A percentile compares a stretch with the other conserved stretches of the same genome.
These are phyloP conservation scores for Trichophyton schoenleinii DNA, from an alignment of 2,329 filamentous ascomycete species.

Conservation along the genomic window DNA sequence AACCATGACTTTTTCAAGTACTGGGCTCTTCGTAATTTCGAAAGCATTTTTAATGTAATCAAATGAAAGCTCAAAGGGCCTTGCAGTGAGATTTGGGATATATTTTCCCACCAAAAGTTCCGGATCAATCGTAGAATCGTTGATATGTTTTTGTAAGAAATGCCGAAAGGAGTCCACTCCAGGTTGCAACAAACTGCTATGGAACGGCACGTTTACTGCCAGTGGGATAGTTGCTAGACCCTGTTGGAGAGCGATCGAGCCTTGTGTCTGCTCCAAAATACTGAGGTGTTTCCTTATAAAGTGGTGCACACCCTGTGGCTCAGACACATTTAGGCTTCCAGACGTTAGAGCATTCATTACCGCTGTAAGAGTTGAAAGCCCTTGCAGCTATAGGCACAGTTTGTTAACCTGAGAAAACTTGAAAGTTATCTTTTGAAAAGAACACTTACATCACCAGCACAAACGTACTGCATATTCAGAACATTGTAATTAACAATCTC, in stretches of 20 bases:
- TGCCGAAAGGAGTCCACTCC: slow-evolving; percentile 21
- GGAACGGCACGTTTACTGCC: slow-evolving; percentile 25
- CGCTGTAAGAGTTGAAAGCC: slow-evolving; percentile 54
- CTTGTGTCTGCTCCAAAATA: neutral
- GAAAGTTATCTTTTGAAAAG: neutral
- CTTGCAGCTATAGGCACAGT: slow-evolving; percentile 37
- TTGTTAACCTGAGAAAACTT: neutral
- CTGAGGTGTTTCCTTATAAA: neutral
- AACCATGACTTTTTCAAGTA: neutral
- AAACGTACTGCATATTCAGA: slow-evolving; percentile 58
- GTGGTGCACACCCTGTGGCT: neutral
- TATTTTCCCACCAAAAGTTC: neutral
- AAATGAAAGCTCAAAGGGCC: neutral
- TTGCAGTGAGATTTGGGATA: neutral
- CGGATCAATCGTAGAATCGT: slow-evolving; percentile 16
- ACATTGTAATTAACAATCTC: slow-evolving; percentile 97
- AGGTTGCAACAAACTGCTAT: slow-evolving; percentile 18
- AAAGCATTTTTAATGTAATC: neutral
- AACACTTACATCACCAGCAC: slow-evolving; percentile 46
- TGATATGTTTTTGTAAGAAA: slow-evolving; percentile 18
- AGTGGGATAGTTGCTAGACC: slow-evolving; percentile 23
- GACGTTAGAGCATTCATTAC: slow-evolving; percentile 77
- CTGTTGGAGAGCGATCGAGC: slow-evolving; percentile 5
- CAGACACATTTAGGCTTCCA: neutral
- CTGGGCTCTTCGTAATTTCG: neutral